A percentile compares a stretch with the other conserved stretches of the same genome.
Conservation (phyloP, 1,139 yeast species). For the Blastobotrys niveus region DNA sequence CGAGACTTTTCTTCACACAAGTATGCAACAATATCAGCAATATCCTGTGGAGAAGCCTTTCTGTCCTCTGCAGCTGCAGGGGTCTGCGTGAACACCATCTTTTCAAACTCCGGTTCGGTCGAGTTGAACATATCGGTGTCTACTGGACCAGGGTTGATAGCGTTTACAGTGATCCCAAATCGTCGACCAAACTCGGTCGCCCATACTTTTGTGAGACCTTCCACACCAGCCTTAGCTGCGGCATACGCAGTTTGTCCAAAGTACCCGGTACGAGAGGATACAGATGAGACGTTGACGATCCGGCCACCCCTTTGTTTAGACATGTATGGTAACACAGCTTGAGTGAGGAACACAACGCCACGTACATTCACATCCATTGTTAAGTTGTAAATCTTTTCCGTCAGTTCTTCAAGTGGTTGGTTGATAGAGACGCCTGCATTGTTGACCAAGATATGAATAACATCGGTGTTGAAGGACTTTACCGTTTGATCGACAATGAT, state of each 20-base stretch:
- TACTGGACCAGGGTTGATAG: constrained; percentile 30
- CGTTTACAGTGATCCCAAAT: constrained; percentile 25
- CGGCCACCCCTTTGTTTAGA: constrained; percentile 16
- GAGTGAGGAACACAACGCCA: constrained; percentile 24
- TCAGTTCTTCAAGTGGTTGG: constrained; percentile 14
- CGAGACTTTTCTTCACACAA: constrained; percentile 12
- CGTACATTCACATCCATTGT: constrained; percentile 23
- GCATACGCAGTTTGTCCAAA: constrained; percentile 61
- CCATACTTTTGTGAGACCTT: constrained; percentile 51
- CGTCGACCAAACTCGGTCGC: constrained; percentile 44
- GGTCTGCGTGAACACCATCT: constrained; percentile 3
- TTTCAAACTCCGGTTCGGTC: constrained; percentile 11
- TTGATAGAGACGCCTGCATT: constrained; percentile 56
- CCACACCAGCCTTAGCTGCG: constrained; percentile 61
- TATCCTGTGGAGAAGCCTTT: constrained; percentile 12
- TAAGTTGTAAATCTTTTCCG: constrained; percentile 17
- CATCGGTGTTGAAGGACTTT: constrained; percentile 27
- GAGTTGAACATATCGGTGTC: constrained; percentile 20
- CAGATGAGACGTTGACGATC: constrained; percentile 56
- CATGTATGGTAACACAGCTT: constrained; percentile 22
- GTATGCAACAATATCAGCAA: constrained; percentile 15
- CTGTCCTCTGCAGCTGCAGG: constrained; percentile 10
- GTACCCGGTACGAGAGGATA: constrained; percentile 42
- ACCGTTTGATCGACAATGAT: constrained; percentile 16
- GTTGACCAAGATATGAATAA: constrained; percentile 64